phyloP scores from a whole-genome alignment of 2,329 filamentous ascomycete genomes.

The Coniella lustricola region DNA sequence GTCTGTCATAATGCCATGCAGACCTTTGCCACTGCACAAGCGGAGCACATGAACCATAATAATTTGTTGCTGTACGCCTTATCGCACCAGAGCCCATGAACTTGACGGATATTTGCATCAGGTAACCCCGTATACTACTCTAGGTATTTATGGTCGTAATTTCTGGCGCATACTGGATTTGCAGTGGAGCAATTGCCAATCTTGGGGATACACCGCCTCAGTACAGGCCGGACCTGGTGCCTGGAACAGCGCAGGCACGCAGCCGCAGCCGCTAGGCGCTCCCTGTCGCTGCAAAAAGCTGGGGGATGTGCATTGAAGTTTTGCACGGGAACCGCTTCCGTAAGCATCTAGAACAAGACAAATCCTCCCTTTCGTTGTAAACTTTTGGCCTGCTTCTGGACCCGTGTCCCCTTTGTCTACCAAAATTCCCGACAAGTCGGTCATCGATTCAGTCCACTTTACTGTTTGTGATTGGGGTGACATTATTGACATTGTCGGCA shows the following conservation, averaged over 20 bases:
- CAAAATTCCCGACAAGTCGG: too few relatives aligned
- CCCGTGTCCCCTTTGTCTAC: neutral
- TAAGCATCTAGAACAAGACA: neutral
- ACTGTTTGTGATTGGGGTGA: too few relatives aligned
- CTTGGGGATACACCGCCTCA: constrained; percentile 1
- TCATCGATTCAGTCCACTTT: too few relatives aligned
- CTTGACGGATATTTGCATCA: too few relatives aligned
- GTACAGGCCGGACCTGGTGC: neutral
- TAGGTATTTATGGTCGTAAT: too few relatives aligned
- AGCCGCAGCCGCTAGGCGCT: neutral
- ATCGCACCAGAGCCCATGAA: too few relatives aligned
- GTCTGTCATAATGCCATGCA: too few relatives aligned
- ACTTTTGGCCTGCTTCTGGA: neutral
- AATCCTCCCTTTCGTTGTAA: neutral
- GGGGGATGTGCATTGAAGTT: neutral
- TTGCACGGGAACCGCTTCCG: constrained; percentile 1
- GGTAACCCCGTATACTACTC: too few relatives aligned
- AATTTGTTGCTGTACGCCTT: too few relatives aligned
- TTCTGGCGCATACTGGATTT: neutral
- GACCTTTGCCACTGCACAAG: too few relatives aligned
- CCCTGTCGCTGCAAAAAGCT: neutral
- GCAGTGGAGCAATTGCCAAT: neutral
- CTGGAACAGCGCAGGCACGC: neutral
- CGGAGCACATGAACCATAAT: too few relatives aligned
- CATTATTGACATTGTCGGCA: too few relatives aligned